Evolutionary conservation across 1,284 basidiomycete genomes (phyloP).

Genomic region (Xerocomus alliaceus): DNA sequence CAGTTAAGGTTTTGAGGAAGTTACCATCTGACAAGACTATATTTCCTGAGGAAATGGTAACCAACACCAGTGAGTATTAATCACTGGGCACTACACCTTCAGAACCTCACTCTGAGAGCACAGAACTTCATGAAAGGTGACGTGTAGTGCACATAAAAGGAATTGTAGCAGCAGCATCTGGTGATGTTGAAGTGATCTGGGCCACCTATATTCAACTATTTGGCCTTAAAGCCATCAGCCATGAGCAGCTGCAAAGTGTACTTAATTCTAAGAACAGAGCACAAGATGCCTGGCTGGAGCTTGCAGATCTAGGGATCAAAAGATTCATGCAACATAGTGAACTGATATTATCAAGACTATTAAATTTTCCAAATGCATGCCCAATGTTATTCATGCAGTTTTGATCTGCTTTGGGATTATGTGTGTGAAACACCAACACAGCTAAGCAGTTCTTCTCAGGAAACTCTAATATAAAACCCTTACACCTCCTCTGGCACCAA

Average conservation of each 20-base stretch:
- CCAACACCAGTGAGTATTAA: not conserved
- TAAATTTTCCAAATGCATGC: constrained; percentile 2
- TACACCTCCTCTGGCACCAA: constrained; percentile 18
- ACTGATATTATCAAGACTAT: not conserved
- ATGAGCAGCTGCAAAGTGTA: not conserved
- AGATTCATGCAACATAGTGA: constrained; percentile 4
- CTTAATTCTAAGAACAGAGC: constrained; percentile 1
- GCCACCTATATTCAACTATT: constrained; percentile 8
- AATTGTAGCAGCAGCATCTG: not conserved
- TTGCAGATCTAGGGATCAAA: constrained; percentile 7
- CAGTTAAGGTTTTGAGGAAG: not conserved
- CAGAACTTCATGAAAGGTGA: constrained; percentile 1
- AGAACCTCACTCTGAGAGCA: not conserved
- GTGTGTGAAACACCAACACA: constrained; percentile 4
- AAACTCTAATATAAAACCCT: constrained; percentile 9
- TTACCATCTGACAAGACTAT: not conserved
- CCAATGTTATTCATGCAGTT: constrained; percentile 8
- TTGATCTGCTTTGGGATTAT: constrained; percentile 3
- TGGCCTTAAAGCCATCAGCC: not conserved
- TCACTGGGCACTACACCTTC: too few species aligned
- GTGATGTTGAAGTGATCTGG: constrained; percentile 16
- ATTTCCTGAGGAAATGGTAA: not conserved
- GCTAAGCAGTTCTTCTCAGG: constrained; percentile 2
- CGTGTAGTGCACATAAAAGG: not conserved
- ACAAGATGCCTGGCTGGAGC: not conserved